Conservation (phyloP, 2,329 filamentous ascomycete species). For the Aspergillus arachidicola region DNA sequence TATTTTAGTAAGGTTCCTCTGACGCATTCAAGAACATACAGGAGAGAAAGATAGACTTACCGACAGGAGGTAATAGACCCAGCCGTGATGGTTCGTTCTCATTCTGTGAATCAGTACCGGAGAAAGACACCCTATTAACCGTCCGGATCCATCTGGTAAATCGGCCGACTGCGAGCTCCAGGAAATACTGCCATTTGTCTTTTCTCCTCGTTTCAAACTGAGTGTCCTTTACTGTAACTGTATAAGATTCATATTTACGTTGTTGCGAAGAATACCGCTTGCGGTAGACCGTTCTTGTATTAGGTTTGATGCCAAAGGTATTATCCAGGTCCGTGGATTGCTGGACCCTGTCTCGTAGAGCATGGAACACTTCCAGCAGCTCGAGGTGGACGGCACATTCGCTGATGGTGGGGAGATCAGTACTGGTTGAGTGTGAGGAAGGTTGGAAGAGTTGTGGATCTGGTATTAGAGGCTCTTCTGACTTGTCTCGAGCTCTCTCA, state of each 20-base stretch:
- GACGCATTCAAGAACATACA: no score
- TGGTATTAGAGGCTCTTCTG: not conserved
- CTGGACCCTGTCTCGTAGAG: conserved; percentile 10
- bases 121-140: not conserved
- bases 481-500: not conserved
- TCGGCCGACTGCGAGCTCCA: conserved; percentile 13
- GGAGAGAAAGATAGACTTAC: conserved; percentile 39
- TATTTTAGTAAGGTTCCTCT: not conserved
- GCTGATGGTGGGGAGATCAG: conserved; percentile 10
- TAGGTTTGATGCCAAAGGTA: conserved; percentile 5
- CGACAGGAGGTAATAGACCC: conserved; percentile 55
- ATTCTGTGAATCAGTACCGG: not conserved
- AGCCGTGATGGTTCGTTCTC: not conserved
- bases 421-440: not conserved
- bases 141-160: conserved; percentile 16
- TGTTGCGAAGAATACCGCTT: not conserved
- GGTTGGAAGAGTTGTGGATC: conserved; percentile 2
- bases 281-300: conserved; percentile 3
- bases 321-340: conserved; percentile 12
- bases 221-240: not conserved
- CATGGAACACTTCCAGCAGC: conserved; percentile 19
- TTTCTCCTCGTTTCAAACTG: not conserved
- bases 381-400: conserved; percentile 21
- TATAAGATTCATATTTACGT: not conserved
- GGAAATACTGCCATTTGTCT: conserved; percentile 16